Evolutionary conservation across 1,139 yeast genomes (phyloP), one percentile per base, ranked within the genome.

Genomic region (Taphrina sp.): DNA sequence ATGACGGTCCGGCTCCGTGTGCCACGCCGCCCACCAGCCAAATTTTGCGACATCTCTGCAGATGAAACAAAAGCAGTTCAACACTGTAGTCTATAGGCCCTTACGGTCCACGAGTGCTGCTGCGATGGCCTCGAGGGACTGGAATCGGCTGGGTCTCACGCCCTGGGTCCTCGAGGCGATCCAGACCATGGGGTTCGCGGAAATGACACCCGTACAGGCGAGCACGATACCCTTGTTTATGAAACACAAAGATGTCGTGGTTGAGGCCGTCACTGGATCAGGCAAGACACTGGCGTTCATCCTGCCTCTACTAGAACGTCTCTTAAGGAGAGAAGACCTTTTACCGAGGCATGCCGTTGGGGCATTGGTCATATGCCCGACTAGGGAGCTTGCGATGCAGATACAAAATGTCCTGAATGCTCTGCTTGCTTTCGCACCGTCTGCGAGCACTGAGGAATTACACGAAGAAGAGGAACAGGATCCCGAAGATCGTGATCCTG

Each of bases 181-280:
- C 26, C 71, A 72, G 17, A 79, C 90, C 1, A 70, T 85, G 62
- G 96, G 95, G 1, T 90, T 79, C 66, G 78, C 80, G 1, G 72
- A 79, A 14, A 89, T 92, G 96, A 92, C 99, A 0, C 96, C 99
- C 0, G 98, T 92, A 0, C 99, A 92, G 67, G 98, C 98, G 0
- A 81, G 97, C 0, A 85, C 95, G 0, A 85, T 92, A 51, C 98
- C 99, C 0, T 73, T 90, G 55, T 80, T 94, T 63, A 71, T 85
- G 44, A 83, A 83, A n/a, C 85, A 90, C 65, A 92, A 92, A 66
- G 98, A 92, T 70, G 97, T 92, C 7, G 95, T 94, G 7, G 96
- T 89, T 1, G 96, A 90, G 66, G 89, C 97, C 0, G 96, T 89
- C 1, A 92, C 98, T 0, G 98, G 98, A 0, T 89, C 97, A 0